Percentiles rank a stretch among this genome's conserved stretches.
These are phyloP conservation scores for Suillus occidentalis DNA, from an alignment of 768 basidiomycete species.

Conservation along the genomic window DNA sequence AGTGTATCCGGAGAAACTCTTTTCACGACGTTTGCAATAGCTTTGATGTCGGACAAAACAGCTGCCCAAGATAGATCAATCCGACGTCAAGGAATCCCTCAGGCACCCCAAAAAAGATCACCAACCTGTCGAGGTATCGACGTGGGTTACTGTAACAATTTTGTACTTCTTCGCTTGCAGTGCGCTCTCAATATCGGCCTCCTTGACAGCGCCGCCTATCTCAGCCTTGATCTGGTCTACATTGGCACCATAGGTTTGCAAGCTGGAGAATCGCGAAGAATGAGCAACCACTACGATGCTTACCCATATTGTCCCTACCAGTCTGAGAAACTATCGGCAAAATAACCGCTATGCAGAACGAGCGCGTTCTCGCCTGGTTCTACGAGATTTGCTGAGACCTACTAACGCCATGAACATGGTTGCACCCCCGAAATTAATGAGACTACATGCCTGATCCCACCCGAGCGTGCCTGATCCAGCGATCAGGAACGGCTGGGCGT, in stretches of 20 bases:
- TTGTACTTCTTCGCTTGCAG: slow-evolving; percentile 84
- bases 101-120: slow-evolving; percentile 7
- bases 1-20: slow-evolving; percentile 84
- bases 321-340: slow-evolving; percentile 87
- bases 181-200: slow-evolving; percentile 61
- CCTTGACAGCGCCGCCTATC: slow-evolving; percentile 73
- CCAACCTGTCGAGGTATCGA: slow-evolving; percentile 83
- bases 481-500: slow-evolving; percentile 89
- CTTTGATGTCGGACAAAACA: slow-evolving; percentile 83
- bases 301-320: slow-evolving; percentile 48
- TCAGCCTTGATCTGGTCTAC: slow-evolving; percentile 83
- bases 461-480: slow-evolving; percentile 95
- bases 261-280: slow-evolving; percentile 39
- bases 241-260: slow-evolving; percentile 85
- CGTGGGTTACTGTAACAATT: slow-evolving; percentile 90
- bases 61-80: slow-evolving; percentile 38
- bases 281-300: background rate
- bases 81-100: background rate
- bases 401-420: slow-evolving; percentile 31
- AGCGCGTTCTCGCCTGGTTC: slow-evolving; percentile 76
- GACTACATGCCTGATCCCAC: slow-evolving; percentile 79
- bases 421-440: background rate
- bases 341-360: slow-evolving; percentile 90
- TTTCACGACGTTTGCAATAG: slow-evolving; percentile 70
- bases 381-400: slow-evolving; percentile 92